Base-by-base conservation (phyloP, 2,329 filamentous ascomycete genomes). In the Penicillium sp. region DNA sequence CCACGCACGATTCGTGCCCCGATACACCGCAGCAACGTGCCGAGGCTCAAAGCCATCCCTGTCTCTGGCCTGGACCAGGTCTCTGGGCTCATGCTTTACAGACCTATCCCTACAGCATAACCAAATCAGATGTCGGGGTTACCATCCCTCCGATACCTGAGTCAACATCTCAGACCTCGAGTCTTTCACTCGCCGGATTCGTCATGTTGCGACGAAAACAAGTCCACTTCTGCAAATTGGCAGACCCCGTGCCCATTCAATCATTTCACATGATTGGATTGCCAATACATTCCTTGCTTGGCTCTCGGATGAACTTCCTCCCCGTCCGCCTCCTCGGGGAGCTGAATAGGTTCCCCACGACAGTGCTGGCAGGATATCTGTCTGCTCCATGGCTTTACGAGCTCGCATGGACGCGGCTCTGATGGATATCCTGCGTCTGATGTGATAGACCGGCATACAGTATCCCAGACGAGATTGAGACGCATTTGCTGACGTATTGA, bases 141-240 rank as follows among this genome's bases (percentile, higher is more conserved):
- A 31, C 50, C 27, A n/a, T 44, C 50, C n/a, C 37, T 38, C 57
- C 52, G 53, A 54, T 19, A 46, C 55, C 4, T 41, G 36, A 28
- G 39, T 43, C 22, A 10, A 25, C 28, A 9, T 42, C 47, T 42
- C 41, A 38, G 49, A 27, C n/a, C 18, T 14, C 43, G 22, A 38
- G 9, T 37, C 18, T 18, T 39, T 54, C 25, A 13, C 28, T 49
- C 16, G n/a, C 16, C 18, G 25, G 25, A 35, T 29, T 40, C 22
- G 8, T 19, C 29, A 10, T 19, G 13, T 16, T 34, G 7, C 45
- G 25, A 43, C 43, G 29, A 22, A 55, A 55, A 45, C 31, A 40
- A 33, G 29, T 28, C 11, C 12, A 37, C 27, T 47, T 14, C 18
- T 41, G 46, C 10, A 35, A 30, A 27, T 33, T n/a, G 25, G 22